Conservation (phyloP, 1,284 basidiomycete genomes). For the Singerocomus inundabilis region DNA sequence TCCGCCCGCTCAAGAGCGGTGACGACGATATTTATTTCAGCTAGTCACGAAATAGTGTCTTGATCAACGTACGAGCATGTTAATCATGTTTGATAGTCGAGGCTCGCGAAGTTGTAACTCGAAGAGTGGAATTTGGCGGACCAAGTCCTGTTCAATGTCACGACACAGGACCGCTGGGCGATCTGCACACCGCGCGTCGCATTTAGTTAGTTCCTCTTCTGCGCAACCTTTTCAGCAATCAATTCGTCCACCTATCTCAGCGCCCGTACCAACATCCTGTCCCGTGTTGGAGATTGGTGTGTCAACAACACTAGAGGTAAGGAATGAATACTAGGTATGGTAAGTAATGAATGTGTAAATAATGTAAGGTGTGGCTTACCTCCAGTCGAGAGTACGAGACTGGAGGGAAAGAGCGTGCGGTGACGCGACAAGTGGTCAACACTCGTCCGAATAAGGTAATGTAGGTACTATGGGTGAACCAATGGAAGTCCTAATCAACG, state of each 20-base stretch:
- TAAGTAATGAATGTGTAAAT: too few relatives aligned
- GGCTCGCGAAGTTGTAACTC: conserved; percentile 89
- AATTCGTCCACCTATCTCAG: conserved; percentile 79
- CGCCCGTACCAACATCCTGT: conserved; percentile 3
- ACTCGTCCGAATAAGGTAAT: too few relatives aligned
- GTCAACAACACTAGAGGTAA: too few relatives aligned
- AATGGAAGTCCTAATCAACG: too few relatives aligned
- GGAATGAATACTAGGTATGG: too few relatives aligned
- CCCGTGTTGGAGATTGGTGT: too few relatives aligned
- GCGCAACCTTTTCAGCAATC: conserved; percentile 80
- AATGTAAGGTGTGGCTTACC: too few relatives aligned
- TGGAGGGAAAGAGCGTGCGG: too few relatives aligned
- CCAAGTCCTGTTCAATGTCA: conserved; percentile 90
- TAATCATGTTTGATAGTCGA: conserved; percentile 86
- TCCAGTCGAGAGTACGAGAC: too few relatives aligned
- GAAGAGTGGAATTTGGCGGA: conserved; percentile 80
- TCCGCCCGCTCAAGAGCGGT: conserved; percentile 93
- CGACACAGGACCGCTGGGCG: background rate
- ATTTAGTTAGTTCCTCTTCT: conserved; percentile 93
- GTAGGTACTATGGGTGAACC: too few relatives aligned
- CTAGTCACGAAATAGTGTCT: conserved; percentile 83
- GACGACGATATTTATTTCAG: conserved; percentile 90
- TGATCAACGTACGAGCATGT: conserved; percentile 89
- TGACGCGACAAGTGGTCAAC: too few relatives aligned
- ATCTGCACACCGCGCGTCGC: conserved; percentile 81